A percentile compares a stretch with the other conserved stretches of the same genome.
Conservation (phyloP, 495 filamentous ascomycete genomes). For the Lepraria neglecta region DNA sequence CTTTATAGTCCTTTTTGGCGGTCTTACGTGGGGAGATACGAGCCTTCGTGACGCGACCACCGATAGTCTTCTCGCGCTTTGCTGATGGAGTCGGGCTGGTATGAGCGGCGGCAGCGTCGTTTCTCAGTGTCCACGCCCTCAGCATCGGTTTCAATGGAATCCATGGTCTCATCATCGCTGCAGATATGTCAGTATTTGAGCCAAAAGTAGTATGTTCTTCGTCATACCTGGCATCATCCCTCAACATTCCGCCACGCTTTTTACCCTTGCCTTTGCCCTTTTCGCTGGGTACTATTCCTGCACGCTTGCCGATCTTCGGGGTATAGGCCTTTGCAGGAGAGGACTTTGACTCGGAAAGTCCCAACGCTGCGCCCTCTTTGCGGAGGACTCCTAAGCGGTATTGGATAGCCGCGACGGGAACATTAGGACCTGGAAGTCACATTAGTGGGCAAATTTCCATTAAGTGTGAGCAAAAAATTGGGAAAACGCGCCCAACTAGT, state of each 20-base stretch:
- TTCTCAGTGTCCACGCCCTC: not conserved
- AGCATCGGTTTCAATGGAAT: not conserved
- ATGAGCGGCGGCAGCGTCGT: not conserved
- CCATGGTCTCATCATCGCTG: not conserved
- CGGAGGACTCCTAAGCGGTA: slow-evolving; percentile 7
- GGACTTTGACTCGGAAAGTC: not conserved
- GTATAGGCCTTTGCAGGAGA: not conserved
- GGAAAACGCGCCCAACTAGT: not conserved
- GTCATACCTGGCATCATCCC: not conserved
- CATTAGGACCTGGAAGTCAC: slow-evolving; percentile 3
- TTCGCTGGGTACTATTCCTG: not conserved
- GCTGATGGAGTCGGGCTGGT: not conserved
- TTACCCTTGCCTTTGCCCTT: not conserved
- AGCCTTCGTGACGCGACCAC: slow-evolving; percentile 10
- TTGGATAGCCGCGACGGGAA: not conserved
- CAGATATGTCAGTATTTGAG: not conserved
- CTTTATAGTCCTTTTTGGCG: slow-evolving; percentile 10
- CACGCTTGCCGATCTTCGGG: not conserved
- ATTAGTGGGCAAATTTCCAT: not conserved
- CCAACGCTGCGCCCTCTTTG: slow-evolving; percentile 5
- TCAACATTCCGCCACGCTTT: not conserved
- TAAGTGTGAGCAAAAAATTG: not conserved
- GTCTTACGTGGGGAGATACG: slow-evolving; percentile 15
- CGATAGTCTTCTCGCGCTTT: slow-evolving; percentile 3
- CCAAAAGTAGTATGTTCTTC: not conserved